Base-by-base conservation (phyloP, 2,329 filamentous ascomycete species). In the Sporothrix schenckii region DNA sequence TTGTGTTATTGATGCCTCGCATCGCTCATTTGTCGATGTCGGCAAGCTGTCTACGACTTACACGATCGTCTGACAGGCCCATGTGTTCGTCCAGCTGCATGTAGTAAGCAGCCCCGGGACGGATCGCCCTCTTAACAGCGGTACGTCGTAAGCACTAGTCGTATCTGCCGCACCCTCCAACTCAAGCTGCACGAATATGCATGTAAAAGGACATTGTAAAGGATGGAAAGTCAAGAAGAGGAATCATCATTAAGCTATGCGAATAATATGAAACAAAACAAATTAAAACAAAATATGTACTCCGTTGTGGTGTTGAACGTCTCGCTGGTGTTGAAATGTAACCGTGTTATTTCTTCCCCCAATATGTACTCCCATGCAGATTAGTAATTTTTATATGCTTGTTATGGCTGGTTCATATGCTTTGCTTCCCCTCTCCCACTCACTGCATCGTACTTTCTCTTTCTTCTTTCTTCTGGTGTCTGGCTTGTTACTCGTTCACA, bases 401-500 rank as follows among this genome's bases (percentile, higher is more conserved):
- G 34, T 68, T 52, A 54, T 50, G 24, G 16, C 24, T 16, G 24
- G 13, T 16, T 24, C 14, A 14, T 47, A 9, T 44, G 34, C 9
- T 24, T n/a, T 27, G 24, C 34, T n/a, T 24, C 39, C 41, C 30
- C 27, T 47, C 61, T 63, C 24, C 24, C 4, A 1, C 67, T n/a
- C 21, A 30, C 47, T 39, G 27, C 30, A 34, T 39, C 39, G 30
- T 34, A 34, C 16, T 16, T n/a, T 5, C 16, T 10, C n/a, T 34
- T 21, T 56, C 34, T 3, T 66, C 44, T 44, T 27, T n/a, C 10
- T 58, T n/a, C 4, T n/a, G 16, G 19, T 52, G n/a, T 9, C 4
- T 10, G 30, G 63, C 24, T 39, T 41, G 14, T 44, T 76, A 80
- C 73, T 81, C 80, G 54, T 88, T 87, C 47, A 97, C 90, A 77